Percentiles rank a stretch among this genome's conserved stretches.
These are phyloP conservation scores for Cyberlindnera xishuangbannaensis DNA, from an alignment of 805 yeast genomes.

Conservation along the genomic window DNA sequence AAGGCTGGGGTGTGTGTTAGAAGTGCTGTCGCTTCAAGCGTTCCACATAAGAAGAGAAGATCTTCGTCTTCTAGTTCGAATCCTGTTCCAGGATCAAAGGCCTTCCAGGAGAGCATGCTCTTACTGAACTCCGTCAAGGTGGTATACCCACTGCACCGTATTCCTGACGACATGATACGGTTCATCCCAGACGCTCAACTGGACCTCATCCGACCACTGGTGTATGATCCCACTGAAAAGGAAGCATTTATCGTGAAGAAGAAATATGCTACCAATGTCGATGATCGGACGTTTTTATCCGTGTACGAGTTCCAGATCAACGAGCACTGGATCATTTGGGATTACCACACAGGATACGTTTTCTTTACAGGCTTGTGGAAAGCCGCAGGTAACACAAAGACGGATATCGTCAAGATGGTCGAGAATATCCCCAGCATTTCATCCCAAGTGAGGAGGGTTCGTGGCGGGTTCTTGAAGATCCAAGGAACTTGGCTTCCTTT, in stretches of 20 bases:
- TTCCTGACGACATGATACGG: conserved; percentile 12
- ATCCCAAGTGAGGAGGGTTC: conserved; percentile 48
- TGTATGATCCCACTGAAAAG: conserved; percentile 1
- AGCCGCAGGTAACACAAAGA: conserved; percentile 50
- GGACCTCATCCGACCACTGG: conserved; percentile 9
- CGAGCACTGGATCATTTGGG: conserved; percentile 59
- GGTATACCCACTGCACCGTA: conserved; percentile 13
- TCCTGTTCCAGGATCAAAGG: conserved; percentile 9
- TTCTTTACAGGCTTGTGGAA: conserved; percentile 20
- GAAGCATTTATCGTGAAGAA: conserved; percentile 24
- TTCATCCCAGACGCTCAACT: conserved; percentile 21
- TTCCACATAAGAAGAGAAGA: conserved; percentile 11
- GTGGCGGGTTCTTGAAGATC: conserved; percentile 88
- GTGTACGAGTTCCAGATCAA: conserved; percentile 69
- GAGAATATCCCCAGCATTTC: conserved; percentile 21
- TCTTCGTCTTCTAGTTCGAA: conserved; percentile 5
- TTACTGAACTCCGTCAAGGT: conserved; percentile 18
- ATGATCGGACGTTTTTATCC: conserved; percentile 60
- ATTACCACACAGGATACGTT: conserved; percentile 16
- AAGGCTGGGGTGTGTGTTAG: too few relatives aligned
- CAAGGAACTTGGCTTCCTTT: conserved; percentile 94
- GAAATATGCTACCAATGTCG: conserved; percentile 68
- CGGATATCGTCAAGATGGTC: conserved; percentile 71
- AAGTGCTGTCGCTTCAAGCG: too few relatives aligned
- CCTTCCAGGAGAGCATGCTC: conserved; percentile 10